Conservation (phyloP, 345 rosid genomes). For the Citrus sp. region DNA sequence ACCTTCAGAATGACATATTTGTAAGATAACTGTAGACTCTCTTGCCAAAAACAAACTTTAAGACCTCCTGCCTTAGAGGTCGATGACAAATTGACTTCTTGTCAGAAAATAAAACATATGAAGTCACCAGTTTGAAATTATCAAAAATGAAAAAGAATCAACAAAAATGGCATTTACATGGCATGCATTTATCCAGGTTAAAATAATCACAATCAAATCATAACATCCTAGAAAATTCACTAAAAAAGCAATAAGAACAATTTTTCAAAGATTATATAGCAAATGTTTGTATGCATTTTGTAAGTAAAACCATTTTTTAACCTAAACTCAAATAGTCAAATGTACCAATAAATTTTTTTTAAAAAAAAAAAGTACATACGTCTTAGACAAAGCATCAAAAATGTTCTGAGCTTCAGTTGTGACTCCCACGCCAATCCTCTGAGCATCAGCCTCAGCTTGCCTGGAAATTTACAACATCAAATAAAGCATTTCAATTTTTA, state of each 20-base stretch:
- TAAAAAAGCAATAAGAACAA: background rate
- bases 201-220: background rate
- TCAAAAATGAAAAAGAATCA: background rate
- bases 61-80: background rate
- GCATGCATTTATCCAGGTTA: background rate
- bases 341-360: too few relatives aligned
- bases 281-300: background rate
- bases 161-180: background rate
- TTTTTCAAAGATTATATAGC: background rate
- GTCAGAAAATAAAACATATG: background rate
- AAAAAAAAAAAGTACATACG: conserved; percentile 38
- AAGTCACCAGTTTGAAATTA: background rate
- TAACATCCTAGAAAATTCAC: background rate
- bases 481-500: background rate
- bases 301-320: background rate
- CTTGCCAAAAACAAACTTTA: background rate
- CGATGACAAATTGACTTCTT: background rate
- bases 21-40: background rate
- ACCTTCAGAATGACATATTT: background rate
- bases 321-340: background rate
- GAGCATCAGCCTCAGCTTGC: conserved; percentile 86
- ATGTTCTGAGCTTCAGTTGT: conserved; percentile 82
- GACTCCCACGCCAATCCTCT: conserved; percentile 92
- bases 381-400: conserved; percentile 88
- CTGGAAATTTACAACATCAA: conserved; percentile 32